phyloP scores from a whole-genome alignment of 2,329 filamentous ascomycete genomes.

The Penicillium frequentans region DNA sequence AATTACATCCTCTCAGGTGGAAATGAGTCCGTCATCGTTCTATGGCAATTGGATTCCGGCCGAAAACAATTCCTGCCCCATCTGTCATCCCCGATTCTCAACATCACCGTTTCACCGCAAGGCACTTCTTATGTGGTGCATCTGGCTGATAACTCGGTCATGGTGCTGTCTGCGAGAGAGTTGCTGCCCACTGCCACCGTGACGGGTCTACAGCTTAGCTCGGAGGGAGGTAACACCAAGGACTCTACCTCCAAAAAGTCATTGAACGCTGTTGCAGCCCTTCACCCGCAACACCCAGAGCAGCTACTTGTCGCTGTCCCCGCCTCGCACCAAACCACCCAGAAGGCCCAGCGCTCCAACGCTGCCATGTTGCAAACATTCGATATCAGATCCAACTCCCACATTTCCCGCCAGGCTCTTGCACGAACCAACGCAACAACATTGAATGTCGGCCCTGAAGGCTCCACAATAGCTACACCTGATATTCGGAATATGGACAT shows the following conservation, averaged over 20 bases:
- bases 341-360: constrained; percentile 49
- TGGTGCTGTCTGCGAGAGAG: constrained; percentile 87
- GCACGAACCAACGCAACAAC: constrained; percentile 85
- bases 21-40: constrained; percentile 79
- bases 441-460: constrained; percentile 71
- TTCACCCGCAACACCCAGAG: constrained; percentile 63
- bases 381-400: constrained; percentile 75
- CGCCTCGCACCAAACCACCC: constrained; percentile 47
- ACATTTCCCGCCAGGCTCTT: constrained; percentile 82
- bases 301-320: constrained; percentile 68
- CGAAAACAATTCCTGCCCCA: constrained; percentile 85
- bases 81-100: constrained; percentile 80
- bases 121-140: constrained; percentile 82
- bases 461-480: constrained; percentile 72
- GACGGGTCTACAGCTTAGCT: constrained; percentile 69
- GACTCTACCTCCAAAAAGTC: constrained; percentile 27
- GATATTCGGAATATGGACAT: constrained; percentile 73
- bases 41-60: constrained; percentile 91
- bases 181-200: constrained; percentile 81
- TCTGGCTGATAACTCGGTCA: constrained; percentile 86
- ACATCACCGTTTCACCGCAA: constrained; percentile 74
- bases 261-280: constrained; percentile 52
- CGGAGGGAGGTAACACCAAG: constrained; percentile 53
- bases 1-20: constrained; percentile 95
- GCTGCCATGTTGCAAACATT: constrained; percentile 73